phyloP scores from a whole-genome alignment of 495 filamentous ascomycete species.

The Penicillium cinerascens region DNA sequence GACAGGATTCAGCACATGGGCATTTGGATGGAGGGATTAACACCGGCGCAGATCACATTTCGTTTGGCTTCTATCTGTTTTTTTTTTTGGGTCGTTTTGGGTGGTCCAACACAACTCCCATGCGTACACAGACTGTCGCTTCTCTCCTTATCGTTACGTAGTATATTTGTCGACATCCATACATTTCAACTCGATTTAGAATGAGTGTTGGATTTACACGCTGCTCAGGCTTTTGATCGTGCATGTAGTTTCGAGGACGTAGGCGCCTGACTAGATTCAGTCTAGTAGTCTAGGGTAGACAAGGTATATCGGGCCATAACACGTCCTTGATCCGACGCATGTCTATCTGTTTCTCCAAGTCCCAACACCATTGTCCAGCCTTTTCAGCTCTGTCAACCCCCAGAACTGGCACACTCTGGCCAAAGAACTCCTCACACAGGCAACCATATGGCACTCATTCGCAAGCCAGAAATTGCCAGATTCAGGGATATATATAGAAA shows the following conservation, averaged over 20 bases:
- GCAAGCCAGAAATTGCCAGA: constrained; percentile 17
- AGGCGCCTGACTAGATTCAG: neutral
- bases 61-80: constrained; percentile 17
- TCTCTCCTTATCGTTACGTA: constrained; percentile 24
- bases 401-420: constrained; percentile 31
- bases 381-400: constrained; percentile 7
- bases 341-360: constrained; percentile 8
- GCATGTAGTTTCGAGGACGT: neutral
- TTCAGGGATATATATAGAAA: too few species aligned
- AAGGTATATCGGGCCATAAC: constrained; percentile 2
- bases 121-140: constrained; percentile 21
- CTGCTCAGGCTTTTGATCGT: neutral
- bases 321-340: constrained; percentile 14
- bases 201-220: constrained; percentile 9
- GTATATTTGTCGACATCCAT: constrained; percentile 31
- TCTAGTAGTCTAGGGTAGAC: too few species aligned
- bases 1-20: constrained; percentile 18
- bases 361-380: constrained; percentile 21
- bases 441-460: constrained; percentile 41
- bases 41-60: constrained; percentile 32
- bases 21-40: constrained; percentile 32
- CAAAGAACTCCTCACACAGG: constrained; percentile 45
- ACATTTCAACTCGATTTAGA: constrained; percentile 30
- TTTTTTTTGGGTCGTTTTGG: constrained; percentile 18
- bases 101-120: constrained; percentile 12